A percentile compares a stretch with the other conserved stretches of the same genome.
phyloP scores from a whole-genome alignment of 2,329 filamentous ascomycete species.

The Monosporascus ibericus region DNA sequence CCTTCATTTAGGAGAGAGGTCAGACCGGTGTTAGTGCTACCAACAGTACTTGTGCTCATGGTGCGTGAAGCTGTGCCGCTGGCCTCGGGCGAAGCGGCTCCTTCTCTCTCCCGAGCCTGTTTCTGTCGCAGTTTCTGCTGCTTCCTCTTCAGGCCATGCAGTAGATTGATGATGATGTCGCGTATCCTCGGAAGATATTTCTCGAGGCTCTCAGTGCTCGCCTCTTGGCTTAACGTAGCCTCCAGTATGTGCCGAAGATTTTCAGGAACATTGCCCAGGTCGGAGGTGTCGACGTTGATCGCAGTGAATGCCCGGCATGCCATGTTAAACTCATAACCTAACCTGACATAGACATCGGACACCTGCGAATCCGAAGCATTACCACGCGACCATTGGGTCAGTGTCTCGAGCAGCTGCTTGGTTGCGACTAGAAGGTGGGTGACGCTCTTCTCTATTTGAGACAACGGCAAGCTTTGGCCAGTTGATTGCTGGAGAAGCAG shows the following conservation, averaged over 20 bases:
- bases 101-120: conserved; percentile 52
- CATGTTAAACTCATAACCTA: conserved; percentile 99
- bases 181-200: conserved; percentile 89
- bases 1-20: conserved; percentile 56
- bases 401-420: conserved; percentile 92
- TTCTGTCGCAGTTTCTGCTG: conserved; percentile 77
- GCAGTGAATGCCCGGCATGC: conserved; percentile 94
- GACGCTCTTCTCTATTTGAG: conserved; percentile 98
- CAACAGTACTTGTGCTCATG: conserved; percentile 53
- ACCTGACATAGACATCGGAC: conserved; percentile 93
- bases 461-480: conserved; percentile 69
- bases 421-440: conserved; percentile 96
- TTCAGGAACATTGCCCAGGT: conserved; percentile 93
- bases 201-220: conserved; percentile 87
- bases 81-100: conserved; percentile 27
- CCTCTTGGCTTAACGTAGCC: conserved; percentile 93
- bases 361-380: conserved; percentile 90
- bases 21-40: conserved; percentile 51
- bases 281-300: conserved; percentile 91
- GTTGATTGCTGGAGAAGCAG: conserved; percentile 34
- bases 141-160: conserved; percentile 95
- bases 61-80: conserved; percentile 39
- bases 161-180: conserved; percentile 96
- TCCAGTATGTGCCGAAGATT: conserved; percentile 85
- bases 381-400: conserved; percentile 95